Evolutionary conservation across 2,329 filamentous ascomycete species (phyloP), one percentile per base, ranked within the genome.

Genomic region (Xylaria sp.): DNA sequence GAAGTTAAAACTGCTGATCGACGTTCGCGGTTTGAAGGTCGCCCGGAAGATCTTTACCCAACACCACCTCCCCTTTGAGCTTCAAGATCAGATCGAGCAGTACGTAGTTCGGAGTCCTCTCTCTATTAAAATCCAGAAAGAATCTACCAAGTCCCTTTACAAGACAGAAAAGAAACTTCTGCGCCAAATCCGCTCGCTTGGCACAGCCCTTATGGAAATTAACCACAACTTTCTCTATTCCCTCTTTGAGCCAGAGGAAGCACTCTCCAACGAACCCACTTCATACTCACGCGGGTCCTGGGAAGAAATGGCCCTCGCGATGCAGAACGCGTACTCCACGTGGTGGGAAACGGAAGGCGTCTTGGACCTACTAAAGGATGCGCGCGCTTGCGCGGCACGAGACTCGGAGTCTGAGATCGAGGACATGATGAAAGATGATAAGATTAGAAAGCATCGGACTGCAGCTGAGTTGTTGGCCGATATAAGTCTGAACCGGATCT

Each of bases 1-100:
- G 9, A 77, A 76, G 60, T 47, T 76, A 7, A 75, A 75, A 60
- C 63, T 77, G 38, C 68, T 76, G 36, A 42, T 77, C 44, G 75
- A 77, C 47, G 56, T 77, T 44, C 68, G 71, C 65, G 71, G 72
- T 57, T 15, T 76, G 6, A 72, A 72, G 56, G 45, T 72, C 58
- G 39, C 61, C 15, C 68, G 73, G n/a, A 71, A 72, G 39, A 31
- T 71, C 38, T 29, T 73, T 17, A 31, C 59, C 29, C 49, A 51
- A 64, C 60, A 57, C 47, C 63, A 44, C 13, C 65, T 76, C 22
- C 73, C 71, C 17, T 7, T 47, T 17, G 69, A 73, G 54, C 65
- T 75, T 49, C 66, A 44, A 29, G 62, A 67, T 13, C 53, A 61
- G 49, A 68, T 75, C 53, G 73, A 73, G 63, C 47, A 11, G 45